Base-by-base conservation (phyloP, 192 early-diverging fungal species). In the Neocallimastix lanati region DNA sequence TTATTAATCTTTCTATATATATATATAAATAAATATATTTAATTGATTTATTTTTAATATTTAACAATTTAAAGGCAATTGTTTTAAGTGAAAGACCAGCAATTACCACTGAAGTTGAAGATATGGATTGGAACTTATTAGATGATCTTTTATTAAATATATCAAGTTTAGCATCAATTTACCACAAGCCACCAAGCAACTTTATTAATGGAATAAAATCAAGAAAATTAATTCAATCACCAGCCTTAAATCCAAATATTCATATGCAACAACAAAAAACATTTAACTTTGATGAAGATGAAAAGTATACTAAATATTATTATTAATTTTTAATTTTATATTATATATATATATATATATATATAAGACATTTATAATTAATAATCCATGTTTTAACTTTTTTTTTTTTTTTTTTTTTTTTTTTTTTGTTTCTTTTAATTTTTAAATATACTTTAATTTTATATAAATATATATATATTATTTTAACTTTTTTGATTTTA, bases 81-180 rank as follows among this genome's bases (percentile, higher is more conserved):
- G 95, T 94, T 13, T 86, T 99, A 35, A 90, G 92, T 4, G 95
- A 97, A 37, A 95, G 93, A 83, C 94, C 95, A 7, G 92, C 95
- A 25, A 92, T 97, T 78, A 87, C 82, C 35, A 84, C 82, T 77
- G 87, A 87, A 29, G 85, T 99, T 50, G 89, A 91, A 29, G 85
- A 91, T 21, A 67, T 67, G 50, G 50, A 67, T 67, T 67, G 50
- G 50, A 83, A 88, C 35, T 85, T 98, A 13, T 88, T 98, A 77
- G 93, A 96, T 50, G 94, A 96, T 81, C 87, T 99, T 38, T 86
- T 98, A 77, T 87, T 85, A 78, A 93, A 98, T 82, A 94, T 99
- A 77, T 92, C 91, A 15, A 90, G 92, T 30, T 84, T 99, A 36
- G 94, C 97, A 2, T 96, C 95, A 18, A 96, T 99, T n/a, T 94